phyloP scores from a whole-genome alignment of 2,329 filamentous ascomycete genomes.

The Pyrenophora teres region DNA sequence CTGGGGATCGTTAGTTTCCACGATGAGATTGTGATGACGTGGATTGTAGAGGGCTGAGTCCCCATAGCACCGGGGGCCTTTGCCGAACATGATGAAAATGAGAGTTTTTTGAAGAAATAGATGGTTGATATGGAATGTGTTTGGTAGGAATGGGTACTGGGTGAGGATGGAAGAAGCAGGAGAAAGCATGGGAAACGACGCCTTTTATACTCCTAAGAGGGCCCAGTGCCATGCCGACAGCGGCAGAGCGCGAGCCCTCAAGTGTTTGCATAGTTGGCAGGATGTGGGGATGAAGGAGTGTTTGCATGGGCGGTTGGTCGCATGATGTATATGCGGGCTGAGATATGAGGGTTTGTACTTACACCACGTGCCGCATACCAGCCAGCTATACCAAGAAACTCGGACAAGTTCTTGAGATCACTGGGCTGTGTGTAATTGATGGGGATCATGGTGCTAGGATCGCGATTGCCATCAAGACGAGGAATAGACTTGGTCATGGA shows the following conservation, averaged over 20 bases:
- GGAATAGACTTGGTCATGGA: slow-evolving; percentile 37
- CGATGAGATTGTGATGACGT: slow-evolving; percentile 29
- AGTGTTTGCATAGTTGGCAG: slow-evolving; percentile 8
- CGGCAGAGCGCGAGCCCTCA: not conserved
- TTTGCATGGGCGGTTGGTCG: slow-evolving; percentile 4
- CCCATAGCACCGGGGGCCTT: slow-evolving; percentile 11
- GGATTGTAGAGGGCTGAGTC: slow-evolving; percentile 17
- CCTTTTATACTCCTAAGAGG: slow-evolving; percentile 8
- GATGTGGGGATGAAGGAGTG: not conserved
- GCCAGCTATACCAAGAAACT: slow-evolving; percentile 42
- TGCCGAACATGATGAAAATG: slow-evolving; percentile 13
- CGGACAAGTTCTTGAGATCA: slow-evolving; percentile 45
- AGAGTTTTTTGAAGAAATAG: not conserved
- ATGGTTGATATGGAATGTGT: not conserved
- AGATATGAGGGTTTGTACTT: slow-evolving; percentile 31
- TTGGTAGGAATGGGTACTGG: slow-evolving; percentile 3
- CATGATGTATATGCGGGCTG: slow-evolving; percentile 13
- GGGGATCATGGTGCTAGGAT: slow-evolving; percentile 23
- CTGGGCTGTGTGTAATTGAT: slow-evolving; percentile 33
- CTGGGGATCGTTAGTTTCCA: slow-evolving; percentile 28
- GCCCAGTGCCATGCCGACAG: slow-evolving; percentile 1
- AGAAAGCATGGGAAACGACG: not conserved
- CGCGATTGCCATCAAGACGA: slow-evolving; percentile 43
- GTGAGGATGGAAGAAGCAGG: not conserved
- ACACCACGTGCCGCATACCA: slow-evolving; percentile 46